phyloP scores from a whole-genome alignment of 805 yeast species.

The Metschnikowia aberdeeniae region DNA sequence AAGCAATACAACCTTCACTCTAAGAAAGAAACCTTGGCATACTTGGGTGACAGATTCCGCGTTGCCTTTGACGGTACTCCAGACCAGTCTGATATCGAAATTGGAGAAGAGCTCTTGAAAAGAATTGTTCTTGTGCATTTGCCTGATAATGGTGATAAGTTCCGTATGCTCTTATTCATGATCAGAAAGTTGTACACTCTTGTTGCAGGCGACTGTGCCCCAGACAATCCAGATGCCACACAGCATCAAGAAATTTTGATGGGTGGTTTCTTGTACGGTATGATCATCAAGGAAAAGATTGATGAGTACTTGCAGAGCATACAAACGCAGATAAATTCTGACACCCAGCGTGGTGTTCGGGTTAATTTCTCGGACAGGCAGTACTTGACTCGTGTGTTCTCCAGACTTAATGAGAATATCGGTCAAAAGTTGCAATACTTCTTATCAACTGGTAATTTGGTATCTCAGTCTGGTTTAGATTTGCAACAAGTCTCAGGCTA shows the following conservation, averaged over 20 bases:
- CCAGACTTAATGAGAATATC: slow-evolving; percentile 83
- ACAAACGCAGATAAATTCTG: slow-evolving; percentile 69
- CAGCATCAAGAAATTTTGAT: slow-evolving; percentile 96
- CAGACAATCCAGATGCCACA: slow-evolving; percentile 98
- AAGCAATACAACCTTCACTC: slow-evolving; percentile 76
- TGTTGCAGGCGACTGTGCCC: slow-evolving; percentile 94
- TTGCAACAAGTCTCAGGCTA: slow-evolving; percentile 97
- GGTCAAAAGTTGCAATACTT: slow-evolving; percentile 94
- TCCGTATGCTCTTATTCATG: slow-evolving; percentile 86
- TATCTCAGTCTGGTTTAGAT: slow-evolving; percentile 95
- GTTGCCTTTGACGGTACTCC: slow-evolving; percentile 87
- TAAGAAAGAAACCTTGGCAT: slow-evolving; percentile 85
- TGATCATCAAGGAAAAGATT: slow-evolving; percentile 93
- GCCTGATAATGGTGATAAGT: slow-evolving; percentile 70
- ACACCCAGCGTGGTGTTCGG: slow-evolving; percentile 73
- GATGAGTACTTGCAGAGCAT: slow-evolving; percentile 84
- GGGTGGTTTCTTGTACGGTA: slow-evolving; percentile 95
- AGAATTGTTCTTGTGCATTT: slow-evolving; percentile 90
- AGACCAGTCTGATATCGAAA: slow-evolving; percentile 84
- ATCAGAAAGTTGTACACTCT: slow-evolving; percentile 89
- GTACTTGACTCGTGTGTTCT: slow-evolving; percentile 74
- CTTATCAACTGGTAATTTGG: slow-evolving; percentile 93
- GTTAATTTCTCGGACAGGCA: slow-evolving; percentile 81
- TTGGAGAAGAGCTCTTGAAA: slow-evolving; percentile 77
- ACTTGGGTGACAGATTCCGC: slow-evolving; percentile 93